A percentile compares a stretch with the other conserved stretches of the same genome.
Evolutionary conservation across 163 green algal genomes (phyloP).

Genomic region (Chlamydomonas reinhardtii): DNA sequence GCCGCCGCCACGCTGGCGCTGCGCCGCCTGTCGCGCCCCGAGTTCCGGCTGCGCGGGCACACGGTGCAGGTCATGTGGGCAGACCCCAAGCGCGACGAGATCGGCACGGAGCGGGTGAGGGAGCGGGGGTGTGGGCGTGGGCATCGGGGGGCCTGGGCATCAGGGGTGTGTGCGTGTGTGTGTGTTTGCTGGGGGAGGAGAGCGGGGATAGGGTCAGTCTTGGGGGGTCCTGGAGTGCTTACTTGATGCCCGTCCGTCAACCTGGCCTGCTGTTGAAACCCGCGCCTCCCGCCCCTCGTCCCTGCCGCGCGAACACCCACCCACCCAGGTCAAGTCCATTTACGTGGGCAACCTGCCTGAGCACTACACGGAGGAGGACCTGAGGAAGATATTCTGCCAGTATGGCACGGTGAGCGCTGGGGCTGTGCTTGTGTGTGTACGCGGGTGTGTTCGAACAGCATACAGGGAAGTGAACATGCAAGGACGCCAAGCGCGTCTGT

Average conservation of each 20-base stretch:
- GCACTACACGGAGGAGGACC: slow-evolving; percentile 72
- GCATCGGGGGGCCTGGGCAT: no score
- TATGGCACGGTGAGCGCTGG: slow-evolving; percentile 74
- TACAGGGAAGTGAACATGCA: no score
- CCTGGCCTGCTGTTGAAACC: no score
- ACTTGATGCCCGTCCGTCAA: no score
- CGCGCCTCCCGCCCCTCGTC: not conserved
- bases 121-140: not conserved
- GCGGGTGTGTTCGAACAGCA: no score
- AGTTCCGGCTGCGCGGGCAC: slow-evolving; percentile 66
- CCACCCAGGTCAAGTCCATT: slow-evolving; percentile 77
- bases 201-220: no score
- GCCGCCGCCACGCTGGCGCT: slow-evolving; percentile 78
- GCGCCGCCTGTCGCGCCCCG: slow-evolving; percentile 67
- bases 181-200: no score
- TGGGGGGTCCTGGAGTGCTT: no score
- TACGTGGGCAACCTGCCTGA: slow-evolving; percentile 90
- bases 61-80: slow-evolving; percentile 80
- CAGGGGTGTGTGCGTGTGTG: no score
- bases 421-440: no score
- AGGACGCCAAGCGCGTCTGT: no score
- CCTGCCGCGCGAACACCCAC: no score
- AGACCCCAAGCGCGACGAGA: slow-evolving; percentile 73
- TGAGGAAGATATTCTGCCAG: slow-evolving; percentile 78
- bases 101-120: slow-evolving; percentile 50